These are phyloP conservation scores for Fonsecaea pedrosoi DNA, from an alignment of 2,329 filamentous ascomycete genomes.

Conservation along the genomic window DNA sequence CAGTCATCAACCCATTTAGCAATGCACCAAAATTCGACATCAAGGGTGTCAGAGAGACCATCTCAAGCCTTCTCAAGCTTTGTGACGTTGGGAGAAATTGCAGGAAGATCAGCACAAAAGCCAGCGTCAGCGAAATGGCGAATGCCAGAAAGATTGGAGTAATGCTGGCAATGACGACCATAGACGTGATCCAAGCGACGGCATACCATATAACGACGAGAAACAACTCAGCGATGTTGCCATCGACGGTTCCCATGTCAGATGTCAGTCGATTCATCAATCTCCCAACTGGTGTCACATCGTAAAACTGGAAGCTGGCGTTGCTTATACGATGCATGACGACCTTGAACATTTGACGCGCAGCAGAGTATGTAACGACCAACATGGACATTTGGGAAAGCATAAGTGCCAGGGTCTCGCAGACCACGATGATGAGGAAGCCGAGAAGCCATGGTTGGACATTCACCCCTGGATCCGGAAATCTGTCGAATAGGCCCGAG, in stretches of 20 bases:
- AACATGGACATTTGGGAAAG: constrained; percentile 72
- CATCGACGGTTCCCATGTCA: constrained; percentile 88
- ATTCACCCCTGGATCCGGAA: constrained; percentile 71
- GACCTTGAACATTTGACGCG: constrained; percentile 74
- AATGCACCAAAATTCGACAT: constrained; percentile 93
- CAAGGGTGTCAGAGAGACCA: constrained; percentile 84
- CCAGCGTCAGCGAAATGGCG: constrained; percentile 68
- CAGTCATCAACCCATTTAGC: constrained; percentile 82
- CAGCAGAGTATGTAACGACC: constrained; percentile 79
- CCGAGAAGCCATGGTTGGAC: constrained; percentile 76
- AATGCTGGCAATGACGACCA: constrained; percentile 78
- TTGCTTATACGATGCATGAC: constrained; percentile 76
- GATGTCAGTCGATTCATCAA: constrained; percentile 92
- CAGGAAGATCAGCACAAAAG: constrained; percentile 76
- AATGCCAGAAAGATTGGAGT: constrained; percentile 79
- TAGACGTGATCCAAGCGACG: constrained; percentile 74
- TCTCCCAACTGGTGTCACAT: constrained; percentile 84
- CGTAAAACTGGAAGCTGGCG: constrained; percentile 88
- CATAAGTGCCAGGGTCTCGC: constrained; percentile 66
- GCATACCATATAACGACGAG: constrained; percentile 72
- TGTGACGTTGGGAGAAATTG: constrained; percentile 83
- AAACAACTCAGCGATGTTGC: constrained; percentile 78
- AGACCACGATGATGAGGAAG: constrained; percentile 70
- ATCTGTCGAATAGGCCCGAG: constrained; percentile 52
- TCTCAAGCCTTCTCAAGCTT: constrained; percentile 81